Conservation (phyloP, 805 yeast genomes). For the Myxozyma mucilagina region DNA sequence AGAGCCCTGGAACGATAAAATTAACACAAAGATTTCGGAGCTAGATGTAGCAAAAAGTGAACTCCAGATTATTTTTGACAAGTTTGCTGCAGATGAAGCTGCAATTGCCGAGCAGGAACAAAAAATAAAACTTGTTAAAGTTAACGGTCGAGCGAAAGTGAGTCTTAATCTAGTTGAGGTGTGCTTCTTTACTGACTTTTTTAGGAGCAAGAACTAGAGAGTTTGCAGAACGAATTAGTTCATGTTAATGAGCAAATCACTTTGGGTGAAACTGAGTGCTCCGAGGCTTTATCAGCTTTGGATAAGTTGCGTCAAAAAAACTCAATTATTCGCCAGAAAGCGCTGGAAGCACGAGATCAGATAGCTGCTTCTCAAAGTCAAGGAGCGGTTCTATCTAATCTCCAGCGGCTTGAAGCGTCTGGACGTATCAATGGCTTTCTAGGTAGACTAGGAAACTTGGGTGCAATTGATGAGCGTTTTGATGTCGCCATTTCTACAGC, state of each 20-base stretch:
- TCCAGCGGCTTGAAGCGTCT: conserved; percentile 66
- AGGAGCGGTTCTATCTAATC: conserved; percentile 68
- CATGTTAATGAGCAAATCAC: conserved; percentile 56
- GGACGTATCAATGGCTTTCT: conserved; percentile 79
- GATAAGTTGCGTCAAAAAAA: conserved; percentile 57
- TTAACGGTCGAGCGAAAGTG: conserved; percentile 50
- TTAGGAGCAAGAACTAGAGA: conserved; percentile 47
- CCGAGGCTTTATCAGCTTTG: conserved; percentile 50
- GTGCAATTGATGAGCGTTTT: conserved; percentile 82
- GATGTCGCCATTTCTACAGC: conserved; percentile 96
- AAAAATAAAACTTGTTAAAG: conserved; percentile 49
- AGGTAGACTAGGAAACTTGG: conserved; percentile 79
- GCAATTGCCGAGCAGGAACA: conserved; percentile 50
- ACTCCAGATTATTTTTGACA: conserved; percentile 57
- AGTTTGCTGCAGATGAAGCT: conserved; percentile 46
- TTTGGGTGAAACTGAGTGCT: conserved; percentile 59
- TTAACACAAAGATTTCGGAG: conserved; percentile 63
- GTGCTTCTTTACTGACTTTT: neutral
- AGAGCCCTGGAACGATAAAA: conserved; percentile 79
- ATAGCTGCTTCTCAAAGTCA: conserved; percentile 62
- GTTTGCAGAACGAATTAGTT: conserved; percentile 51
- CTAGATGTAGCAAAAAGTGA: conserved; percentile 65
- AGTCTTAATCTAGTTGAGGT: neutral
- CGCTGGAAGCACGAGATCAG: conserved; percentile 65
- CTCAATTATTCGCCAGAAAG: conserved; percentile 56